A percentile compares a stretch with the other conserved stretches of the same genome.
These are phyloP conservation scores for Talaromyces sp. DNA, from an alignment of 2,329 filamentous ascomycete genomes.

Conservation along the genomic window DNA sequence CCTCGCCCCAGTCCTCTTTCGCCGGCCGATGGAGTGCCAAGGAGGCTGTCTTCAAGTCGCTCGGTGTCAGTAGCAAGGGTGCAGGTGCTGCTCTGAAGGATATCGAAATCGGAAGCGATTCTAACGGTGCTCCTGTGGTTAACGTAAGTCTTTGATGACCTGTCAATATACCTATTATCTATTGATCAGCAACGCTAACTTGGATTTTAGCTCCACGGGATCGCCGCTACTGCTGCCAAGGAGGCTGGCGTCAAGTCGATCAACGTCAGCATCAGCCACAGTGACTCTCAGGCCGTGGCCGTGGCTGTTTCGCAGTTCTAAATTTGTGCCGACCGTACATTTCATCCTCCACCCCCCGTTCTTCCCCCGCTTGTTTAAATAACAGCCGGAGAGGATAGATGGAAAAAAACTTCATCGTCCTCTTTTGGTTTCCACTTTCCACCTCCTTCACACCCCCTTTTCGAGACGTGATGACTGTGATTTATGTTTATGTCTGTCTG, in stretches of 20 bases:
- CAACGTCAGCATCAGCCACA: constrained; percentile 93
- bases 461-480: constrained; percentile 32
- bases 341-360: not conserved
- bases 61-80: constrained; percentile 83
- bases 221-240: constrained; percentile 80
- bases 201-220: constrained; percentile 73
- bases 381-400: constrained; percentile 5
- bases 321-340: constrained; percentile 11
- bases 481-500: constrained; percentile 23
- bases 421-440: constrained; percentile 5
- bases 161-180: not conserved
- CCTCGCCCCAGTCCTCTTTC: constrained; percentile 85
- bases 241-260: constrained; percentile 85
- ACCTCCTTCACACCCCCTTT: constrained; percentile 3
- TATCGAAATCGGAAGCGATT: constrained; percentile 85
- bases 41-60: constrained; percentile 96
- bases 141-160: constrained; percentile 63
- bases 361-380: constrained; percentile 7
- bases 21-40: constrained; percentile 96
- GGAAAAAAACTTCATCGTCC: not conserved
- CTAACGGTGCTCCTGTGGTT: constrained; percentile 80
- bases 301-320: constrained; percentile 84
- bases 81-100: constrained; percentile 89
- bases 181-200: constrained; percentile 33
- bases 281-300: constrained; percentile 89